These are phyloP conservation scores for Tetrastigma voinierianum DNA, from an alignment of 164 flowering plant genomes.

Conservation along the genomic window DNA sequence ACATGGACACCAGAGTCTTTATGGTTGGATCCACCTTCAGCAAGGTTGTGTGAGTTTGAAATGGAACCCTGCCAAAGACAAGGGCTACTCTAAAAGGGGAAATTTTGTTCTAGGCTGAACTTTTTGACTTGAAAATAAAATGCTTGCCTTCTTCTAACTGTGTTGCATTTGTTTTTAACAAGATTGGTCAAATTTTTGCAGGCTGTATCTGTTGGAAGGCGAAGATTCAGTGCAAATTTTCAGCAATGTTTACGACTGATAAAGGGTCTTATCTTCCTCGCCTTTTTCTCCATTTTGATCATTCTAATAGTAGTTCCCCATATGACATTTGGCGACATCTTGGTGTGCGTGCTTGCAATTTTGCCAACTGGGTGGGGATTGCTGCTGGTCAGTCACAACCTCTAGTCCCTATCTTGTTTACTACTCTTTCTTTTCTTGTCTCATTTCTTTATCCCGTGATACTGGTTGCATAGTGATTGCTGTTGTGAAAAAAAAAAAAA, in stretches of 20 bases:
- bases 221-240: conserved; percentile 44
- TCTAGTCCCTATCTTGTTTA: background rate
- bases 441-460: background rate
- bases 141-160: no score
- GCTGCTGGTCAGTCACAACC: conserved; percentile 37
- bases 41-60: no score
- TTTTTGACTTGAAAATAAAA: no score
- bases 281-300: conserved; percentile 35
- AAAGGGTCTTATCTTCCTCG: conserved; percentile 45
- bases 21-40: no score
- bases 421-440: background rate
- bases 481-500: background rate
- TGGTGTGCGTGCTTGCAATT: conserved; percentile 55
- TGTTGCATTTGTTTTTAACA: background rate
- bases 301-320: conserved; percentile 37
- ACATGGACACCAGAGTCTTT: no score
- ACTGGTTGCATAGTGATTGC: background rate
- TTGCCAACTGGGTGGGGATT: conserved; percentile 73
- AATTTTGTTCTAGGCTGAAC: no score
- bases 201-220: conserved; percentile 45
- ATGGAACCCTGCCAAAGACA: no score
- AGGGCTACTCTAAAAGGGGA: no score
- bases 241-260: conserved; percentile 53
- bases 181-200: conserved; percentile 15
- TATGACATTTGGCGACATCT: conserved; percentile 40